Base-by-base conservation (phyloP, 192 early-diverging fungal species). In the Phlyctochytrium planicorne region DNA sequence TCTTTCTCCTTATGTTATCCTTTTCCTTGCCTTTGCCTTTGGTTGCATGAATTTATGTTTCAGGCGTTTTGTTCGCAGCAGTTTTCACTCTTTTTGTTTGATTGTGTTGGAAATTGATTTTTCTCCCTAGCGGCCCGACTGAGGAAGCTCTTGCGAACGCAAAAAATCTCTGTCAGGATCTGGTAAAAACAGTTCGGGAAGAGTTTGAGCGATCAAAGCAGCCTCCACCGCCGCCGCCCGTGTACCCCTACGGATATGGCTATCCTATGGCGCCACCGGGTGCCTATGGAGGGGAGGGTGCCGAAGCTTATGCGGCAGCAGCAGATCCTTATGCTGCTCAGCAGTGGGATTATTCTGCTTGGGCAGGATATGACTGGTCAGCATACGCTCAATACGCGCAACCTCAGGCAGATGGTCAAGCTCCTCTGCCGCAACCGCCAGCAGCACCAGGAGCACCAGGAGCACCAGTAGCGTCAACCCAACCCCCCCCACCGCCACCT, bases 101-200 rank as follows among this genome's bases (percentile, higher is more conserved):
- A 6, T 62, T 67, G 34, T 20, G 12, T 31, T 2, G 33, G 31
- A 68, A 12, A 27, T 27, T 25, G 37, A 37, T 32, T 66, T 67
- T 0, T 25, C 35, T 68, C 24, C 57, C 53, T 70, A 89, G 90
- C 36, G 83, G 87, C 56, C 69, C 76, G 34, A 70, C 67, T 36
- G 87, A 92, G 52, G 90, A 92, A 36, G 81, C 84, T 14, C 69
- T 94, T 6, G 82, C 84, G 24, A 74, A 83, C 33, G 94, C 93
- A 1, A 82, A 82, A 30, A 70, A 81, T 34, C 81, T 93, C 29
- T 85, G 90, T 35, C 72, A 88, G 59, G 89, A 94, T 72, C 79
- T 96, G 34, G 80, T 96, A 3, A 85, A 86, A 52, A 94, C 93
- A 0, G 85, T 96, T 0, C 86, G 84, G 50, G 75, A 66, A 0